Evolutionary conservation across 2,329 filamentous ascomycete species (phyloP).

Genomic region (Xylariaceae sp.): DNA sequence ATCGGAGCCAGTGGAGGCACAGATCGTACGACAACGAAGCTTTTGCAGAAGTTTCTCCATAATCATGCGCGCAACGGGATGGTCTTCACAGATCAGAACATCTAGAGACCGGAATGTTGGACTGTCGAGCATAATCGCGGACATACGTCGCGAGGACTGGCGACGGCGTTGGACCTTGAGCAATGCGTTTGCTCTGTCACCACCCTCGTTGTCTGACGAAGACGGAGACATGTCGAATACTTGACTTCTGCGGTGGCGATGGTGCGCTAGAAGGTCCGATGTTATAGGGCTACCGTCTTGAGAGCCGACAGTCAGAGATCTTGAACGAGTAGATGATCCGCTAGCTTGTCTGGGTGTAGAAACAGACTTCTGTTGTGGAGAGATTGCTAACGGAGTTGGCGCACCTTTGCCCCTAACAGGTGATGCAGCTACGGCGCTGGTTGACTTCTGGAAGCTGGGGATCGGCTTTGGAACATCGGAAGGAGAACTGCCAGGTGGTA

Average conservation of each 20-base stretch:
- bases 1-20: slow-evolving; percentile 82
- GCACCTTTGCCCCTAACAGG: slow-evolving; percentile 52
- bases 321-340: slow-evolving; percentile 62
- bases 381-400: slow-evolving; percentile 47
- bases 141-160: slow-evolving; percentile 92
- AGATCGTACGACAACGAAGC: slow-evolving; percentile 87
- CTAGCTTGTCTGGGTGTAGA: slow-evolving; percentile 57
- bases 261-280: slow-evolving; percentile 62
- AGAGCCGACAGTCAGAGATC: slow-evolving; percentile 89
- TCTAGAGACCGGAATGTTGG: slow-evolving; percentile 88
- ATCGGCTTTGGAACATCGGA: slow-evolving; percentile 66
- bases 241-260: slow-evolving; percentile 88
- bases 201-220: slow-evolving; percentile 91
- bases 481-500: slow-evolving; percentile 65
- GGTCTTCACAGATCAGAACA: slow-evolving; percentile 94
- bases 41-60: slow-evolving; percentile 98
- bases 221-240: slow-evolving; percentile 96
- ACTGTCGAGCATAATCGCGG: slow-evolving; percentile 80
- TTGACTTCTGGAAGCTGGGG: slow-evolving; percentile 55
- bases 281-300: slow-evolving; percentile 79
- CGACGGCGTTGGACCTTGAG: slow-evolving; percentile 87
- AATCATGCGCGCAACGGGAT: slow-evolving; percentile 94
- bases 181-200: slow-evolving; percentile 77
- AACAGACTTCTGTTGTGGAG: slow-evolving; percentile 60
- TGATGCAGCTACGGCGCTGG: slow-evolving; percentile 49